A percentile compares a stretch with the other conserved stretches of the same genome.
Conservation (phyloP, 139 green algal genomes). For the Ettlia oleoabundans region DNA sequence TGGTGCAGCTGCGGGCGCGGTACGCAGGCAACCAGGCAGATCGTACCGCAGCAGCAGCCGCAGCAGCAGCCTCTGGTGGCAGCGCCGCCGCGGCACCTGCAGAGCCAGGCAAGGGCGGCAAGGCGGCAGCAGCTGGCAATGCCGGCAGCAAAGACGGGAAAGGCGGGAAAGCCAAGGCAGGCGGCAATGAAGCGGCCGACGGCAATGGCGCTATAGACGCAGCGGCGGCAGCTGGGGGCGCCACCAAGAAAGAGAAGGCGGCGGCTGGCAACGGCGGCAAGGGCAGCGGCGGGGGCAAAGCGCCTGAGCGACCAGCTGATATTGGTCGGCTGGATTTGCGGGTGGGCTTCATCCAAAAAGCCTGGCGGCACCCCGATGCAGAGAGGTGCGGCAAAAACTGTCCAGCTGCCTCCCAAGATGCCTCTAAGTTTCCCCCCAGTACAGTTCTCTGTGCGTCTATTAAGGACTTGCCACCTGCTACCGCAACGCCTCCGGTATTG, state of each 20-base stretch:
- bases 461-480: too few species aligned
- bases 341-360: constrained; percentile 76
- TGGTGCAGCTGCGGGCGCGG: constrained; percentile 39
- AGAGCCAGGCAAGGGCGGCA: constrained; percentile 27
- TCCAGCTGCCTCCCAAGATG: background rate
- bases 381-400: constrained; percentile 35
- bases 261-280: constrained; percentile 31
- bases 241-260: constrained; percentile 29
- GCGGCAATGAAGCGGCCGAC: background rate
- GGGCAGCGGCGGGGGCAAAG: constrained; percentile 13
- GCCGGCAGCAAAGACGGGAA: constrained; percentile 33
- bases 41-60: constrained; percentile 17
- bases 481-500: too few species aligned
- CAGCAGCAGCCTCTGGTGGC: constrained; percentile 11
- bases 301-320: constrained; percentile 43
- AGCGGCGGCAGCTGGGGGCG: background rate
- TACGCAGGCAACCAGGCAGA: constrained; percentile 54
- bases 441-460: too few species aligned
- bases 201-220: background rate
- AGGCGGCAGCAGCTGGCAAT: background rate
- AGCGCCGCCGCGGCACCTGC: constrained; percentile 16
- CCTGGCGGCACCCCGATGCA: constrained; percentile 74
- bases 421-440: too few species aligned
- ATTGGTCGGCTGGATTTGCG: constrained; percentile 79
- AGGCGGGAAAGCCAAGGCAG: background rate